Evolutionary conservation across 371 early-diverging fungal species (phyloP).

Genomic region (Capniomyces stellatus): DNA sequence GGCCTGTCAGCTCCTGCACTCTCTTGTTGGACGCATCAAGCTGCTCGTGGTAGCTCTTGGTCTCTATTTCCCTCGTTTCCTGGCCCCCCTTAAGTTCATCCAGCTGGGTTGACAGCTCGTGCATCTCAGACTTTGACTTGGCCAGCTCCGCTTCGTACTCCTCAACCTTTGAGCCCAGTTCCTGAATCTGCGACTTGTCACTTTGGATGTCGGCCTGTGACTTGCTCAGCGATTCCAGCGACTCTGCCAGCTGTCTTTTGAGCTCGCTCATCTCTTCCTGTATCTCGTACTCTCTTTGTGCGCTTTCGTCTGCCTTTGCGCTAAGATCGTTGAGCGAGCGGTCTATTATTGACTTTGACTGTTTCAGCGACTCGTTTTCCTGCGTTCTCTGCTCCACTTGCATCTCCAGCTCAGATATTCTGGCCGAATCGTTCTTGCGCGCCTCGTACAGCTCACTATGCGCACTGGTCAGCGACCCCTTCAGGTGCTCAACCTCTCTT

Average conservation of each 20-base stretch:
- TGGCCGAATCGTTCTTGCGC: conserved; percentile 9
- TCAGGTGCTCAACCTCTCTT: conserved; percentile 44
- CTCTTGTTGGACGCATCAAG: conserved; percentile 28
- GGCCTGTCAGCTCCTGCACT: conserved; percentile 15
- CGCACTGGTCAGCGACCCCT: conserved; percentile 31
- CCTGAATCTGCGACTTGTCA: conserved; percentile 21
- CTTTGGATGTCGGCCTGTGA: conserved; percentile 23
- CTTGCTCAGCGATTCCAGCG: conserved; percentile 7
- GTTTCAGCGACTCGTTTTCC: conserved; percentile 37
- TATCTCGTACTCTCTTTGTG: conserved; percentile 27
- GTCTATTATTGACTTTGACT: conserved; percentile 33
- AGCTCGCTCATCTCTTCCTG: conserved; percentile 39
- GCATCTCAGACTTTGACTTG: not conserved
- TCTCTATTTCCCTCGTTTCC: conserved; percentile 13
- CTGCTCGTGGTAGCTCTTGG: conserved; percentile 23
- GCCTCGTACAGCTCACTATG: conserved; percentile 44
- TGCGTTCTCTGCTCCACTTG: conserved; percentile 29
- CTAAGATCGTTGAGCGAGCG: conserved; percentile 32
- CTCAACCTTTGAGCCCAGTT: conserved; percentile 2
- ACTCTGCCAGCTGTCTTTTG: conserved; percentile 28
- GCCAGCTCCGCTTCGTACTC: conserved; percentile 1
- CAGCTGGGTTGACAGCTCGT: conserved; percentile 4
- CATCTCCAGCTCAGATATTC: not conserved
- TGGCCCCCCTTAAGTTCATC: conserved; percentile 20
- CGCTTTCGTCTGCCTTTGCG: conserved; percentile 20